Percentiles rank a stretch among this genome's conserved stretches.
phyloP scores from a whole-genome alignment of 257 asterid genomes.

The Solanum ossicruentum region DNA sequence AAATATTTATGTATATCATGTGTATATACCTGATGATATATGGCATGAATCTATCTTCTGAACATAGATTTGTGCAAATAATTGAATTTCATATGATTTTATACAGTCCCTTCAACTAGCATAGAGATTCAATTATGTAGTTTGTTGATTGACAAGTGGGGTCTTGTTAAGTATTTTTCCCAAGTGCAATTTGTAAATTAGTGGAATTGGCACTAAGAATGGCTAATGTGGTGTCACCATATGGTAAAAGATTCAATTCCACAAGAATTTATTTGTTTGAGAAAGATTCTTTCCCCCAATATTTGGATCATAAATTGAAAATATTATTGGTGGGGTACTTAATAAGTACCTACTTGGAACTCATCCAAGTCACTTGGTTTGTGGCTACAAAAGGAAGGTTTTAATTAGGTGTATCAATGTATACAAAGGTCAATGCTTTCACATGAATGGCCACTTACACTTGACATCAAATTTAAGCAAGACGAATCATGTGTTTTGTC shows the following conservation, averaged over 20 bases:
- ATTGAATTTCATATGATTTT: neutral
- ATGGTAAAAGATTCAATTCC: slow-evolving; percentile 14
- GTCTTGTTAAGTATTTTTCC: neutral
- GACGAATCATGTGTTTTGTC: neutral
- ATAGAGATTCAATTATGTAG: neutral
- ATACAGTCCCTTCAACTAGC: neutral
- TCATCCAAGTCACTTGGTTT: neutral
- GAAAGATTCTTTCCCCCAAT: slow-evolving; percentile 9
- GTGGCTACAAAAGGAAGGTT: neutral
- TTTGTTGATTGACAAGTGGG: neutral
- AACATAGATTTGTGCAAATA: neutral
- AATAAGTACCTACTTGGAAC: neutral
- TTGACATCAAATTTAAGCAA: neutral
- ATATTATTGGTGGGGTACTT: neutral
- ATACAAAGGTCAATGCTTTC: neutral
- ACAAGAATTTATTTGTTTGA: neutral
- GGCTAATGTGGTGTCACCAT: slow-evolving; percentile 34
- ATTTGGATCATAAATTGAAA: neutral
- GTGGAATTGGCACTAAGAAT: slow-evolving; percentile 50
- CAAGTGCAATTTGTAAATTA: slow-evolving; percentile 26
- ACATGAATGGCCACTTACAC: neutral
- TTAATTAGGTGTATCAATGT: neutral
- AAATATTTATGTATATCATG: no score
- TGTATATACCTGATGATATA: neutral
- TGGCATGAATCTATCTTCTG: neutral